phyloP scores from a whole-genome alignment of 345 rosid species.

The Gossypium ekmanianum region DNA sequence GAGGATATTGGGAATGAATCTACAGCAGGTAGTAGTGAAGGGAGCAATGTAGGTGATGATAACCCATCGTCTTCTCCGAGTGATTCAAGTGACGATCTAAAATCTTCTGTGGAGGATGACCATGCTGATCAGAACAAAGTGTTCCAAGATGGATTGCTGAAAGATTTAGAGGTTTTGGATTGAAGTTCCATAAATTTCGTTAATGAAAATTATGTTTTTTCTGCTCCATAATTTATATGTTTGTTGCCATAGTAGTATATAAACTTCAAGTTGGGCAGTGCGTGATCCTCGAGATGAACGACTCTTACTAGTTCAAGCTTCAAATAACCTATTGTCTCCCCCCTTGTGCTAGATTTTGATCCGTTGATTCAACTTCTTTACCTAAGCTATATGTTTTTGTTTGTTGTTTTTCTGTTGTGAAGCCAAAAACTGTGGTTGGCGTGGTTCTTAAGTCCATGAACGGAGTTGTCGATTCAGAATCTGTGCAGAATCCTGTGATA shows the following conservation, averaged over 20 bases:
- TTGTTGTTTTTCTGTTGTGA: constrained; percentile 32
- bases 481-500: constrained; percentile 35
- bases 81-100: constrained; percentile 44
- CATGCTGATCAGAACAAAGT: constrained; percentile 18
- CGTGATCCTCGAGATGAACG: background rate
- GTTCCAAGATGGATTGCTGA: constrained; percentile 24
- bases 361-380: constrained; percentile 1
- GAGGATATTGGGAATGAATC: constrained; percentile 40
- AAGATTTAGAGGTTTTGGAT: constrained; percentile 50
- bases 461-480: constrained; percentile 23
- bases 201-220: background rate
- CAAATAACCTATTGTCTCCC: background rate
- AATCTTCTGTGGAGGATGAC: constrained; percentile 26
- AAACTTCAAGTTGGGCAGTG: constrained; percentile 13
- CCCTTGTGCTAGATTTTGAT: background rate
- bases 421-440: constrained; percentile 36
- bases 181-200: constrained; percentile 22
- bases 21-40: constrained; percentile 35
- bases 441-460: constrained; percentile 24
- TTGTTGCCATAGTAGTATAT: background rate
- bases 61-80: constrained; percentile 32
- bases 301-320: background rate
- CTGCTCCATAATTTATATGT: background rate
- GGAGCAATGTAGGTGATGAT: constrained; percentile 31
- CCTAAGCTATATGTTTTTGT: constrained; percentile 19